phyloP scores from a whole-genome alignment of 257 asterid species.

The Plectranthus barbatus region DNA sequence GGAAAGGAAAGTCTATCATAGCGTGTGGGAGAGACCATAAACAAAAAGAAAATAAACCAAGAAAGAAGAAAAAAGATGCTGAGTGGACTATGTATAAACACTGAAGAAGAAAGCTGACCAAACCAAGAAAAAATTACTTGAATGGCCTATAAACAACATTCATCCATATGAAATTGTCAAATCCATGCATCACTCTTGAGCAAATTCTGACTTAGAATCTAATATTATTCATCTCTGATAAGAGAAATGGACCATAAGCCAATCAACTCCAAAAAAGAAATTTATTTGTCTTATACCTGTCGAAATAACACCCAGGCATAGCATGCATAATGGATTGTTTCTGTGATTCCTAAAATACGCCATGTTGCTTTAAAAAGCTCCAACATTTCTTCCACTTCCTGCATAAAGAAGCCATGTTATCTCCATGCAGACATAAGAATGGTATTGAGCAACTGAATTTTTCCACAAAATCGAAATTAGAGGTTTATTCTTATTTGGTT shows the following conservation, averaged over 20 bases:
- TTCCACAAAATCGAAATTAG: neutral
- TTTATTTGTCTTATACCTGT: constrained; percentile 49
- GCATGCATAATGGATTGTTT: constrained; percentile 85
- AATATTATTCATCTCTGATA: neutral
- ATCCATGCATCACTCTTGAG: neutral
- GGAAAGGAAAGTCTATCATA: neutral
- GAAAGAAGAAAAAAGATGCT: neutral
- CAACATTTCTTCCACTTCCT: constrained; percentile 99
- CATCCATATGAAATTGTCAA: too few species aligned
- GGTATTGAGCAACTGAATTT: neutral
- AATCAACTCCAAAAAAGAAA: constrained; percentile 10
- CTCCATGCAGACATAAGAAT: constrained; percentile 9
- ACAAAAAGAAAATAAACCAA: neutral
- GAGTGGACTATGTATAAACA: neutral
- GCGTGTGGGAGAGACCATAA: neutral
- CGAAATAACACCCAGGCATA: constrained; percentile 94
- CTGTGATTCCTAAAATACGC: constrained; percentile 92
- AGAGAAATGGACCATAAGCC: neutral
- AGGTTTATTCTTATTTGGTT: constrained; percentile 4
- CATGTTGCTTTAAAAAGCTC: constrained; percentile 95
- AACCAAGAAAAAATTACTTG: neutral
- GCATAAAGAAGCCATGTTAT: constrained; percentile 12
- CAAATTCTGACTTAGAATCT: neutral
- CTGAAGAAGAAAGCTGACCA: neutral
- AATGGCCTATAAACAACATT: too few species aligned